A percentile compares a stretch with the other conserved stretches of the same genome.
Evolutionary conservation across 352 stramenopile species (phyloP).

Genomic region (Globisporangium rhizosaccharum): DNA sequence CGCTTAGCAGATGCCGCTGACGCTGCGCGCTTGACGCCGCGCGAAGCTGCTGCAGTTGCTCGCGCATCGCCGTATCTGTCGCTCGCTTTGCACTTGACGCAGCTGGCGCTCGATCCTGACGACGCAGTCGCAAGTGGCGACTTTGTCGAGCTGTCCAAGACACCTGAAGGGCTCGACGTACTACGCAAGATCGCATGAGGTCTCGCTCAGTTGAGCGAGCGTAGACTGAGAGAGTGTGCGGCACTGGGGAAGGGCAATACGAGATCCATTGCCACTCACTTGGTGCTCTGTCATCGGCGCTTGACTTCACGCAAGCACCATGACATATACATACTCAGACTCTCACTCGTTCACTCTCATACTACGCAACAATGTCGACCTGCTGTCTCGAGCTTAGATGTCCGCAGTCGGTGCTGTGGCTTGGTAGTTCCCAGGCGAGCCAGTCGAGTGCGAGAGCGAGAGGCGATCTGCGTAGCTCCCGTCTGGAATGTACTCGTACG

Average conservation of each 20-base stretch:
- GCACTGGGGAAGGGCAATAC: too few relatives aligned
- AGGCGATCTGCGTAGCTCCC: constrained; percentile 35
- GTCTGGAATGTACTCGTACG: constrained; percentile 83
- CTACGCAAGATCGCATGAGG: constrained; percentile 48
- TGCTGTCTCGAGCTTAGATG: constrained; percentile 20
- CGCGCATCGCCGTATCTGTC: constrained; percentile 44
- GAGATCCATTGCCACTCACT: too few relatives aligned
- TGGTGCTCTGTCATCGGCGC: too few relatives aligned
- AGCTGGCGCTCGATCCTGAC: constrained; percentile 27
- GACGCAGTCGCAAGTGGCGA: constrained; percentile 27
- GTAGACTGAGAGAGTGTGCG: too few relatives aligned
- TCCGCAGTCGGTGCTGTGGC: constrained; percentile 50
- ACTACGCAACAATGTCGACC: not conserved
- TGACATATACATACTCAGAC: not conserved
- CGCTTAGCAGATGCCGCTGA: constrained; percentile 16
- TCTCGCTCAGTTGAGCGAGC: not conserved
- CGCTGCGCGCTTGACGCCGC: constrained; percentile 34
- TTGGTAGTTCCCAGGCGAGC: constrained; percentile 58
- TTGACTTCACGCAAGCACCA: too few relatives aligned
- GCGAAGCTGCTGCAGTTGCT: constrained; percentile 40
- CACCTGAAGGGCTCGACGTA: constrained; percentile 41
- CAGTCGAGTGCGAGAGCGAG: constrained; percentile 30
- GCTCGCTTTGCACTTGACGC: constrained; percentile 36
- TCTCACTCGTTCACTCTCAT: not conserved
- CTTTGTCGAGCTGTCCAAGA: constrained; percentile 41